Conservation (phyloP, 805 yeast species). For the Vanderwaltozyma polyspora region DNA sequence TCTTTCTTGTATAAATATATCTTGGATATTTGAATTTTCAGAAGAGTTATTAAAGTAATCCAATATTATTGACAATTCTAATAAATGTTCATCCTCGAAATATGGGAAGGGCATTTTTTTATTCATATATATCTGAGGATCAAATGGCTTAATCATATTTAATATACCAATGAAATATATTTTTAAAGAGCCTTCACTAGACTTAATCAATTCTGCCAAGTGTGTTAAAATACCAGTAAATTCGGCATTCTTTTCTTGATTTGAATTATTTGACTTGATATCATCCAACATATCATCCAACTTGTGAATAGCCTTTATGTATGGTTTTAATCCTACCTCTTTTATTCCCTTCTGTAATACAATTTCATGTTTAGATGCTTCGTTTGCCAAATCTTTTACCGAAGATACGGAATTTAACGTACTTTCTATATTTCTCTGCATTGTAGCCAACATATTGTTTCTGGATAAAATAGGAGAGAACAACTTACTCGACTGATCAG, state of each 20-base stretch:
- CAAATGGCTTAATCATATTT: slow-evolving; percentile 33
- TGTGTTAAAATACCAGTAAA: slow-evolving; percentile 61
- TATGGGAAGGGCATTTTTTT: slow-evolving; percentile 34
- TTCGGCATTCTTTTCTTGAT: slow-evolving; percentile 25
- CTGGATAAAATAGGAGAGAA: slow-evolving; percentile 63
- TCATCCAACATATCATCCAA: slow-evolving; percentile 38
- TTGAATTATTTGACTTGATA: slow-evolving; percentile 24
- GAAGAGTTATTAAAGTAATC: slow-evolving; percentile 33
- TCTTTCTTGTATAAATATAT: slow-evolving; percentile 34
- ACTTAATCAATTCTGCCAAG: slow-evolving; percentile 42
- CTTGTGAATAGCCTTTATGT: slow-evolving; percentile 32
- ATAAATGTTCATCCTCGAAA: slow-evolving; percentile 26
- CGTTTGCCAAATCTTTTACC: slow-evolving; percentile 39
- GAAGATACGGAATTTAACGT: slow-evolving; percentile 38
- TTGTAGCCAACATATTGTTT: slow-evolving; percentile 43
- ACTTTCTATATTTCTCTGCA: slow-evolving; percentile 47
- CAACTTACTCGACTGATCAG: slow-evolving; percentile 29
- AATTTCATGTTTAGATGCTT: slow-evolving; percentile 33
- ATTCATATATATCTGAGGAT: slow-evolving; percentile 33
- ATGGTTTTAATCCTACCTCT: slow-evolving; percentile 26
- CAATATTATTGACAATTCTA: slow-evolving; percentile 33
- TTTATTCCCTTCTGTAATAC: slow-evolving; percentile 26
- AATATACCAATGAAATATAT: slow-evolving; percentile 38
- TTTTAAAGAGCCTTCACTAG: slow-evolving; percentile 45
- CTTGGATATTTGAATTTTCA: slow-evolving; percentile 24